Conservation (phyloP, 768 basidiomycete genomes). For the Leccinum aurantiacum region DNA sequence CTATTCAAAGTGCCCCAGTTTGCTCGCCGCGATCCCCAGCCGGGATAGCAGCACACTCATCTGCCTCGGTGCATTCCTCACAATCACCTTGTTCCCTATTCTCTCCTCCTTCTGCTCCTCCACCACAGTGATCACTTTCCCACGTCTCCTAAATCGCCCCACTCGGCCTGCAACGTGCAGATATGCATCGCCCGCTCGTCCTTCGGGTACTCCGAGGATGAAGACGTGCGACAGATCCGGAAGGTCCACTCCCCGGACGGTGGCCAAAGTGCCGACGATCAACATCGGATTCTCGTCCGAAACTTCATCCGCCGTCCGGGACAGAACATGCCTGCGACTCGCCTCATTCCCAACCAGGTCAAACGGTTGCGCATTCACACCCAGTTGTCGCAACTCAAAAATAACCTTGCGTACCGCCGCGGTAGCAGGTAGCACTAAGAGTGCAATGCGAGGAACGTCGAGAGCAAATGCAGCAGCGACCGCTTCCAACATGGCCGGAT, state of each 20-base stretch:
- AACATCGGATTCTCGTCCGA: constrained; percentile 55
- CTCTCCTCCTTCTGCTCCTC: constrained; percentile 37
- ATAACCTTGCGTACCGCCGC: constrained; percentile 63
- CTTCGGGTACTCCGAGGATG: constrained; percentile 60
- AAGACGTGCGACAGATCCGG: constrained; percentile 75
- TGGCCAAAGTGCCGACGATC: constrained; percentile 68
- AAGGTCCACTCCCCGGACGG: constrained; percentile 72
- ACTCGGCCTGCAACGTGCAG: constrained; percentile 72
- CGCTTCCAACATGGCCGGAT: constrained; percentile 59
- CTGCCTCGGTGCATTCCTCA: constrained; percentile 36
- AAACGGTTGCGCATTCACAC: constrained; percentile 63
- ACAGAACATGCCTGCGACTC: constrained; percentile 44
- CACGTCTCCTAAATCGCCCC: constrained; percentile 66
- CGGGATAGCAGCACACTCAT: constrained; percentile 46
- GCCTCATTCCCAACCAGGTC: constrained; percentile 49
- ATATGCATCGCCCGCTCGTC: constrained; percentile 56
- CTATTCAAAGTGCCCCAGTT: constrained; percentile 53
- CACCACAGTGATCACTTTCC: constrained; percentile 67
- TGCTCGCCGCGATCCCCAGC: constrained; percentile 45
- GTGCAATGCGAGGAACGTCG: constrained; percentile 65
- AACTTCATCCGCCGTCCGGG: constrained; percentile 27
- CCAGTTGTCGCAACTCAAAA: constrained; percentile 61
- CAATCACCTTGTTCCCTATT: constrained; percentile 27
- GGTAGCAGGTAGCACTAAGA: constrained; percentile 66
- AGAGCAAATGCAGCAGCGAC: constrained; percentile 70